A percentile compares a stretch with the other conserved stretches of the same genome.
These are phyloP conservation scores for Sporothrix luriei DNA, from an alignment of 2,329 filamentous ascomycete species.

Conservation along the genomic window DNA sequence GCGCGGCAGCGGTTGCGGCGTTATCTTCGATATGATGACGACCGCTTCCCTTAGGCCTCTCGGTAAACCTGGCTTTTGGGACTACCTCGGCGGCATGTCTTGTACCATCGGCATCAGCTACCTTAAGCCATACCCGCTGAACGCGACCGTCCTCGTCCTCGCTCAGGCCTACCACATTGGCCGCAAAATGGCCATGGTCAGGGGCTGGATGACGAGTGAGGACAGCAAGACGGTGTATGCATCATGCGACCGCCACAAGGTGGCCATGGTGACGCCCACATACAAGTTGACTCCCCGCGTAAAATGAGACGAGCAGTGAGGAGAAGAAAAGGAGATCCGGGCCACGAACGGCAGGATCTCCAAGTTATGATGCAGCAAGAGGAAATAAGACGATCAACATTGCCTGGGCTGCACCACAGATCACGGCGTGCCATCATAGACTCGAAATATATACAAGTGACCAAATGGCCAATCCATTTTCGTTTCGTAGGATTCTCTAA, in stretches of 20 bases:
- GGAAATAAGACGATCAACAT: neutral
- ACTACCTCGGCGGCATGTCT: slow-evolving; percentile 53
- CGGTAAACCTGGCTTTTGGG: slow-evolving; percentile 53
- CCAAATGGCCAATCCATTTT: neutral
- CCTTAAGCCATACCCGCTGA: slow-evolving; percentile 50
- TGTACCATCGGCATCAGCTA: slow-evolving; percentile 55
- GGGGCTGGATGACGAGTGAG: slow-evolving; percentile 52
- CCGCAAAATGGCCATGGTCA: slow-evolving; percentile 55
- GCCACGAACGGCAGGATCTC: neutral
- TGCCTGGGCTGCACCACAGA: neutral
- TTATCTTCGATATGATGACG: slow-evolving; percentile 60
- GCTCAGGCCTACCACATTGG: slow-evolving; percentile 51
- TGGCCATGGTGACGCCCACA: slow-evolving; percentile 47
- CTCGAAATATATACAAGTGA: neutral
- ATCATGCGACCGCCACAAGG: slow-evolving; percentile 57
- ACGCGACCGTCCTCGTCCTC: slow-evolving; percentile 48
- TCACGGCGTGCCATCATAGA: neutral
- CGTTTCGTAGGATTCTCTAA: neutral
- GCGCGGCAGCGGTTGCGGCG: slow-evolving; percentile 57
- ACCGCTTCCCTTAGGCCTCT: slow-evolving; percentile 54
- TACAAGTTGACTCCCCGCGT: slow-evolving; percentile 47
- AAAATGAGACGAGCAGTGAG: slow-evolving; percentile 51
- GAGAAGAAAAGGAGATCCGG: slow-evolving; percentile 29
- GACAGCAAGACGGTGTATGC: slow-evolving; percentile 53
- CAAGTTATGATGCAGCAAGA: neutral